phyloP scores from a whole-genome alignment of 345 rosid genomes.

The Isatis tinctoria region DNA sequence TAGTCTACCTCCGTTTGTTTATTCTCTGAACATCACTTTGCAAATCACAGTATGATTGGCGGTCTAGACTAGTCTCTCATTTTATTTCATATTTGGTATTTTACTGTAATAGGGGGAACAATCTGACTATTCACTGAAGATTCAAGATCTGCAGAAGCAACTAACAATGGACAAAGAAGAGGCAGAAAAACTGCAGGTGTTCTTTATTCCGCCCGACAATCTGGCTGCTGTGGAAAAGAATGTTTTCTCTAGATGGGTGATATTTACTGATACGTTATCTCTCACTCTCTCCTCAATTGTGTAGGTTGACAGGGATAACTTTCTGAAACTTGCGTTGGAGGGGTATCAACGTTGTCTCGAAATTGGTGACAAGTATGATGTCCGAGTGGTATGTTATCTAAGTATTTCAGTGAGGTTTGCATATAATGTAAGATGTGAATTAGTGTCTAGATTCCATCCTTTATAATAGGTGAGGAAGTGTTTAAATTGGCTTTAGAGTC shows the following conservation, averaged over 20 bases:
- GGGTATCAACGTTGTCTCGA: conserved; percentile 86
- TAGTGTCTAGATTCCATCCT: background rate
- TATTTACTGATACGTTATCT: conserved; percentile 14
- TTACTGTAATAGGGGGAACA: conserved; percentile 58
- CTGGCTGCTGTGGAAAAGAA: conserved; percentile 2
- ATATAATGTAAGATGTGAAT: background rate
- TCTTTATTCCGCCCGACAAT: background rate
- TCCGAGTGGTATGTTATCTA: conserved; percentile 71
- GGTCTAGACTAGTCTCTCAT: background rate
- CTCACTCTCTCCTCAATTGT: background rate
- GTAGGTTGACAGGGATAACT: conserved; percentile 90
- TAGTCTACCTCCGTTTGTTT: background rate
- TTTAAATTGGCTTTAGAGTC: background rate
- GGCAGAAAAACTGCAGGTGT: conserved; percentile 77
- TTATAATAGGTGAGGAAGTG: conserved; percentile 4
- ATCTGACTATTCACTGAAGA: conserved; percentile 70
- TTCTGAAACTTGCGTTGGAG: conserved; percentile 84
- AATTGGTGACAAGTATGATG: conserved; percentile 87
- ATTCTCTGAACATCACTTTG: conserved; percentile 3
- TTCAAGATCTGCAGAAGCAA: conserved; percentile 83
- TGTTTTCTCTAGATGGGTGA: background rate
- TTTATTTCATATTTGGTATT: background rate
- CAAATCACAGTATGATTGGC: background rate
- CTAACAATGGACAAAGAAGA: conserved; percentile 86
- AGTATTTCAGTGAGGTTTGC: background rate